phyloP scores from a whole-genome alignment of 139 green algal species.

The Trebouxia sp. region DNA sequence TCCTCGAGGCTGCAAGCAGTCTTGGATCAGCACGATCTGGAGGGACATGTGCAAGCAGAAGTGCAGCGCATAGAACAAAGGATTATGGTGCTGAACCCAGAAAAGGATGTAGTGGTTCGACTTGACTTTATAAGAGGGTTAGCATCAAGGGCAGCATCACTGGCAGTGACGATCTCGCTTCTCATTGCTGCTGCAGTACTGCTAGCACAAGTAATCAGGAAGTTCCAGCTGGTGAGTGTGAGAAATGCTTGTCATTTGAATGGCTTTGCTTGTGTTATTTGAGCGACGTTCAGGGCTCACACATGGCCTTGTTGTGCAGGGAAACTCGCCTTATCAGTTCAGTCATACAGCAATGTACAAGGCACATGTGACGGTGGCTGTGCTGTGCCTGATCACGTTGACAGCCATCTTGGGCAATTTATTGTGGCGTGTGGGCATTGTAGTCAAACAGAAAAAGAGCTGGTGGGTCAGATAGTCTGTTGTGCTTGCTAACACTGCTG shows the following conservation, averaged over 20 bases:
- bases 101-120: background rate
- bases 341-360: background rate
- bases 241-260: no score
- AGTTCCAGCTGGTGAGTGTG: no score
- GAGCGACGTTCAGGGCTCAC: no score
- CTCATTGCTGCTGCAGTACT: background rate
- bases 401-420: background rate
- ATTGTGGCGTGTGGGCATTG: background rate
- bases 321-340: background rate
- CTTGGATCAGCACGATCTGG: background rate
- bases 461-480: no score
- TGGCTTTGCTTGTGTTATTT: no score
- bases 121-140: background rate
- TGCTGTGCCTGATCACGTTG: background rate
- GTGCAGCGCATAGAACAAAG: background rate
- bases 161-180: background rate
- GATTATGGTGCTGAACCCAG: background rate
- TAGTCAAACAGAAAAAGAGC: background rate
- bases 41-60: background rate
- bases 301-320: background rate
- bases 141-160: background rate
- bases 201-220: background rate
- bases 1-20: background rate
- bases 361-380: background rate
- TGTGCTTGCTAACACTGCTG: no score